phyloP scores from a whole-genome alignment of 495 filamentous ascomycete genomes.

The Penicillium simplicissimum region DNA sequence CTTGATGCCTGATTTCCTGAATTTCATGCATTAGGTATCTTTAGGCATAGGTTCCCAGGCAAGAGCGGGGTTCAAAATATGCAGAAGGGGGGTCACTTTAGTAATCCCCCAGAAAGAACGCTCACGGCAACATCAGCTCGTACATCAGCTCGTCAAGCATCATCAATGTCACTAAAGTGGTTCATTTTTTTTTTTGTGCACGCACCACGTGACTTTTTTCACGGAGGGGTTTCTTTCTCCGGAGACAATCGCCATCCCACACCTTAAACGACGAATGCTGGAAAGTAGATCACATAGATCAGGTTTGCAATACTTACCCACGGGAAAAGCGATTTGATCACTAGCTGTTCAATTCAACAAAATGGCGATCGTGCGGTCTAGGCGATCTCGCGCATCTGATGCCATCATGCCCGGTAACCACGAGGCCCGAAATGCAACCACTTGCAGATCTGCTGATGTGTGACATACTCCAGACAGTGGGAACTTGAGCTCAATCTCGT shows the following conservation, averaged over 20 bases:
- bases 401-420: slow-evolving; percentile 14
- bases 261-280: neutral
- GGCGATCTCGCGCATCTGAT: slow-evolving; percentile 14
- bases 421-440: neutral
- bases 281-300: neutral
- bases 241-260: neutral
- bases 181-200: no score
- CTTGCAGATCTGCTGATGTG: slow-evolving; percentile 8
- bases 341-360: neutral
- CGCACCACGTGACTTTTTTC: no score
- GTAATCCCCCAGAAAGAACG: no score
- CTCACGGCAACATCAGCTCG: no score
- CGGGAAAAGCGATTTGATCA: neutral
- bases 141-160: no score
- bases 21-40: no score
- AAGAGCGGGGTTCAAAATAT: no score
- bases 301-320: neutral
- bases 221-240: neutral
- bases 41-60: no score
- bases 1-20: no score
- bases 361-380: slow-evolving; percentile 15
- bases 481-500: slow-evolving; percentile 26
- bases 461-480: slow-evolving; percentile 9
- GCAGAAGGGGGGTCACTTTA: no score
- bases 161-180: no score